Evolutionary conservation across 192 early-diverging fungal genomes (phyloP).

Genomic region (Mortierella hygrophila): DNA sequence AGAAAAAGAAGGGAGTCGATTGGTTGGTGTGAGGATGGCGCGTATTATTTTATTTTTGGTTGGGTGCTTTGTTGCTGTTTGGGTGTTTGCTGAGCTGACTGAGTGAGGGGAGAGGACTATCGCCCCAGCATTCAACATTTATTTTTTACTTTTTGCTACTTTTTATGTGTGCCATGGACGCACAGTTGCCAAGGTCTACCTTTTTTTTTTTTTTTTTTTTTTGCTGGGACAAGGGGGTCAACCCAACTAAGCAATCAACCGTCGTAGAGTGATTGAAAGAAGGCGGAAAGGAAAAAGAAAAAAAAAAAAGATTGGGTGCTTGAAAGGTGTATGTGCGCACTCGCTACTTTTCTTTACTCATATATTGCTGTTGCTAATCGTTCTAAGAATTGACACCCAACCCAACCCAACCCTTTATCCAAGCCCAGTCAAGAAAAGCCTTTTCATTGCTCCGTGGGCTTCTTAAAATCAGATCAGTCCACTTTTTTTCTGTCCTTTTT

Average conservation of each 20-base stretch:
- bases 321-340: neutral
- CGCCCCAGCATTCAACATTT: slow-evolving; percentile 6
- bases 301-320: slow-evolving; percentile 9
- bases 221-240: neutral
- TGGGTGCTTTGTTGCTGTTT: neutral
- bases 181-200: neutral
- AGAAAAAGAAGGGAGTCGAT: neutral
- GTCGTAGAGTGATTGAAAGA: neutral
- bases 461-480: slow-evolving; percentile 4
- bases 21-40: slow-evolving; percentile 1
- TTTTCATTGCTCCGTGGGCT: slow-evolving; percentile 9
- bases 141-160: neutral
- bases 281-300: slow-evolving; percentile 3
- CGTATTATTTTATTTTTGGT: neutral
- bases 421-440: neutral
- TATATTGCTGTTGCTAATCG: neutral
- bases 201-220: slow-evolving; percentile 11
- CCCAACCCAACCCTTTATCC: too few relatives aligned
- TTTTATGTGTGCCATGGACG: neutral
- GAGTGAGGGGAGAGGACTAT: neutral
- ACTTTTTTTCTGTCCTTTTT: neutral
- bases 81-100: neutral
- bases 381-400: too few relatives aligned
- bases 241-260: neutral
- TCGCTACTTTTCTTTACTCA: neutral